Conservation (phyloP, 495 filamentous ascomycete species). For the Penicillium lagena region DNA sequence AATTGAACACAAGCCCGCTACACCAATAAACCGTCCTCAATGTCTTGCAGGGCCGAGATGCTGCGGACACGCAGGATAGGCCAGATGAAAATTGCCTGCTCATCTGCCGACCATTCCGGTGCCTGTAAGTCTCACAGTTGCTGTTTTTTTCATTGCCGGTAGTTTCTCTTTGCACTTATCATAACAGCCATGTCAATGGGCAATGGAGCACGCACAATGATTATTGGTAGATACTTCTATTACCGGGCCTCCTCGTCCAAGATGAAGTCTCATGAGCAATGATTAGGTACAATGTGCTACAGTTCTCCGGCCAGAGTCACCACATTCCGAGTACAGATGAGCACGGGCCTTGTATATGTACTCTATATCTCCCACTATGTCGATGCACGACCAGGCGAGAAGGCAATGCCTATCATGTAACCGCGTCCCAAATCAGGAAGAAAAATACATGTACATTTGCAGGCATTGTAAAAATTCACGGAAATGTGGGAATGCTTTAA, state of each 20-base stretch:
- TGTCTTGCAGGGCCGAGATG: not conserved
- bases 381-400: slow-evolving; percentile 5
- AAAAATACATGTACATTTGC: too few species aligned
- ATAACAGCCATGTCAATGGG: too few species aligned
- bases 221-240: not conserved
- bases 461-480: too few species aligned
- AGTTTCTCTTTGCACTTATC: too few species aligned
- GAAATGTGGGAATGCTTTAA: too few species aligned
- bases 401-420: slow-evolving; percentile 1
- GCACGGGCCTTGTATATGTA: not conserved
- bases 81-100: not conserved
- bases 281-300: not conserved
- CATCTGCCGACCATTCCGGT: not conserved
- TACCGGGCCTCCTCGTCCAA: not conserved
- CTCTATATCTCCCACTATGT: slow-evolving; percentile 1
- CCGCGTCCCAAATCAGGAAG: not conserved
- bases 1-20: not conserved
- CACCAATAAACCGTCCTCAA: not conserved
- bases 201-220: not conserved
- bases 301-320: not conserved
- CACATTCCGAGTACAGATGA: not conserved
- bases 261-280: not conserved
- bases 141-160: too few species aligned
- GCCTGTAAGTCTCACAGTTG: not conserved
- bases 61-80: not conserved